Conservation (phyloP, 2,329 filamentous ascomycete species). For the Diplodia scrobiculata region DNA sequence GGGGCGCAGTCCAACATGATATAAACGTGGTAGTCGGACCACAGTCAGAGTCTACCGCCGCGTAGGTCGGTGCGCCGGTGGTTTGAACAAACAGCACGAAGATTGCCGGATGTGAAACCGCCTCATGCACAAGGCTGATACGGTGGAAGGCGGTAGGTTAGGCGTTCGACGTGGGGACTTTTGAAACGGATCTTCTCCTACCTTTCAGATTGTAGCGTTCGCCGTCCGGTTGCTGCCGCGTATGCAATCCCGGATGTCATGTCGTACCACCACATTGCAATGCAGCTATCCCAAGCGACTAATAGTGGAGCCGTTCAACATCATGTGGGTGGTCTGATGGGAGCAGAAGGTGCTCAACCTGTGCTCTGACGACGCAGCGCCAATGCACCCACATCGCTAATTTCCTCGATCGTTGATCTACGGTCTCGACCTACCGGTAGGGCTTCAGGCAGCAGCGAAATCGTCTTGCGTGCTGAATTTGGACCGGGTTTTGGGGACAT, state of each 20-base stretch:
- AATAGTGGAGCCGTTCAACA: slow-evolving; percentile 5
- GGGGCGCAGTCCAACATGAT: neutral
- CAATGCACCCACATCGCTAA: slow-evolving; percentile 19
- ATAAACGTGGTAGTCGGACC: slow-evolving; percentile 1
- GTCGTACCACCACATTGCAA: slow-evolving; percentile 8
- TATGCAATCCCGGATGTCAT: neutral
- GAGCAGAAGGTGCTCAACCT: neutral
- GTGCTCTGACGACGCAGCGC: neutral
- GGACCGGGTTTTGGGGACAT: neutral
- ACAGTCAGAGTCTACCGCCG: neutral
- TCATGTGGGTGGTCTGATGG: slow-evolving; percentile 5
- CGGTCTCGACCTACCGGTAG: slow-evolving; percentile 7
- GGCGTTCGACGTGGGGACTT: neutral
- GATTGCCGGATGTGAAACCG: slow-evolving; percentile 10
- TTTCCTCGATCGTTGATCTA: slow-evolving; percentile 17
- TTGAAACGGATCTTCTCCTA: slow-evolving; percentile 1
- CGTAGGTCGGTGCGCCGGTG: slow-evolving; percentile 10
- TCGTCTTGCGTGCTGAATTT: neutral
- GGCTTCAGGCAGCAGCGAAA: slow-evolving; percentile 7
- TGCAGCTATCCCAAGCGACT: neutral
- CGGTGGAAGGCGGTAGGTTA: neutral
- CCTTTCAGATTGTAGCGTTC: neutral
- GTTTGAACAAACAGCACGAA: slow-evolving; percentile 16
- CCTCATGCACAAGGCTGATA: neutral
- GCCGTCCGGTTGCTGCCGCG: neutral